phyloP scores from a whole-genome alignment of 2,329 filamentous ascomycete species.

The Fusarium sp. region DNA sequence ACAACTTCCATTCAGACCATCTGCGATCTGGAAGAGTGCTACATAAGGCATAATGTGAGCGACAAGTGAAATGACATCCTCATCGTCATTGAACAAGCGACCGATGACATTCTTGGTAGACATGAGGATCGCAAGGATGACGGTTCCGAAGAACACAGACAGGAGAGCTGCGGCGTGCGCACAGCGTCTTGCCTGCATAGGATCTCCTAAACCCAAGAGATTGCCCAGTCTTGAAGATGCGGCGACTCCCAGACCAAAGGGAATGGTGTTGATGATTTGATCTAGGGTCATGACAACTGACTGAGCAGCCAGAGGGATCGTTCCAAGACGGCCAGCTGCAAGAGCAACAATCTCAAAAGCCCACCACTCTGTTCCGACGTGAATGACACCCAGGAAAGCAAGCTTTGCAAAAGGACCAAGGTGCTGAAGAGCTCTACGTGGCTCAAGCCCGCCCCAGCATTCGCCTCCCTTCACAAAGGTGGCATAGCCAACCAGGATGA shows the following conservation, averaged over 20 bases:
- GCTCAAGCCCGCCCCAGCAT: constrained; percentile 81
- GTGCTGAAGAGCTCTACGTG: constrained; percentile 70
- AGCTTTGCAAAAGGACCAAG: constrained; percentile 77
- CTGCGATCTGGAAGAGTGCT: constrained; percentile 89
- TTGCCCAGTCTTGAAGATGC: constrained; percentile 83
- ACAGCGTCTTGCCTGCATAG: constrained; percentile 72
- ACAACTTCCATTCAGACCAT: constrained; percentile 86
- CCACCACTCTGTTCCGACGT: constrained; percentile 94
- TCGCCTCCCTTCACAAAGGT: constrained; percentile 74
- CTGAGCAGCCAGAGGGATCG: constrained; percentile 81
- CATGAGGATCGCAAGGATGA: constrained; percentile 76
- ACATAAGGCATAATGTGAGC: constrained; percentile 85
- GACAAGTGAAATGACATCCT: constrained; percentile 75
- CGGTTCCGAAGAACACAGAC: constrained; percentile 72
- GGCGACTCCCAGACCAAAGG: constrained; percentile 86
- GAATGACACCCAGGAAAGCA: constrained; percentile 78
- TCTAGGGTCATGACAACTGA: constrained; percentile 91
- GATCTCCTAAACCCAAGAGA: constrained; percentile 74
- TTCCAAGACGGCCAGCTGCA: constrained; percentile 82
- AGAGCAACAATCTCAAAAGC: constrained; percentile 91
- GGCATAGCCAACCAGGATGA: constrained; percentile 78
- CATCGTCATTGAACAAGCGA: constrained; percentile 82
- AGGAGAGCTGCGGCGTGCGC: constrained; percentile 80
- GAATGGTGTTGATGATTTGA: constrained; percentile 85
- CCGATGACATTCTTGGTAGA: constrained; percentile 77